Conservation (phyloP, 2,329 filamentous ascomycete species). For the Keithomyces neogunnii region DNA sequence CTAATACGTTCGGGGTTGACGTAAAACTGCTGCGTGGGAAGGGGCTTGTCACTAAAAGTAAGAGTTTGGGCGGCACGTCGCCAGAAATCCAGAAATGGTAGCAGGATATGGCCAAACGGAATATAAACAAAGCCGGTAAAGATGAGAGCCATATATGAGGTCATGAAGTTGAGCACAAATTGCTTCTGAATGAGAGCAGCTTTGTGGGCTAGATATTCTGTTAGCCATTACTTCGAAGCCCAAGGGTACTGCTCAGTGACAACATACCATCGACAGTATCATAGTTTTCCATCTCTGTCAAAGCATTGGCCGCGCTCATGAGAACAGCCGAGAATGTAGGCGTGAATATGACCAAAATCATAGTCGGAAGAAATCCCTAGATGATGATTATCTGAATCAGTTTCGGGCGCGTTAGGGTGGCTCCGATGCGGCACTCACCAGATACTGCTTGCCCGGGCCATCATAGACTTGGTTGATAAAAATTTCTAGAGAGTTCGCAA, state of each 20-base stretch:
- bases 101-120: conserved; percentile 75
- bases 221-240: conserved; percentile 5
- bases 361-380: conserved; percentile 77
- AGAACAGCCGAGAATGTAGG: conserved; percentile 71
- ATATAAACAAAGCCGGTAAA: conserved; percentile 92
- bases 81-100: conserved; percentile 82
- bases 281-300: conserved; percentile 88
- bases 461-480: conserved; percentile 93
- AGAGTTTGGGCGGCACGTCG: conserved; percentile 65
- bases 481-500: conserved; percentile 86
- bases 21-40: conserved; percentile 58
- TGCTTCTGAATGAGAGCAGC: conserved; percentile 84
- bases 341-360: conserved; percentile 73
- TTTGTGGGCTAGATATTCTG: conserved; percentile 52
- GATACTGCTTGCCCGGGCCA: conserved; percentile 75
- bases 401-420: not conserved
- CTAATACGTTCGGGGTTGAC: conserved; percentile 78
- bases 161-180: conserved; percentile 94
- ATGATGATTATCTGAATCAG: conserved; percentile 8
- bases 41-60: conserved; percentile 64
- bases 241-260: not conserved
- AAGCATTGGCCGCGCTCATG: conserved; percentile 63
- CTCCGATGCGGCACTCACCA: conserved; percentile 44
- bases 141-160: conserved; percentile 86
- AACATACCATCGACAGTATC: conserved; percentile 63